A percentile compares a stretch with the other conserved stretches of the same genome.
Evolutionary conservation across 257 asterid species (phyloP).

Genomic region (Solanum habrochaites): DNA sequence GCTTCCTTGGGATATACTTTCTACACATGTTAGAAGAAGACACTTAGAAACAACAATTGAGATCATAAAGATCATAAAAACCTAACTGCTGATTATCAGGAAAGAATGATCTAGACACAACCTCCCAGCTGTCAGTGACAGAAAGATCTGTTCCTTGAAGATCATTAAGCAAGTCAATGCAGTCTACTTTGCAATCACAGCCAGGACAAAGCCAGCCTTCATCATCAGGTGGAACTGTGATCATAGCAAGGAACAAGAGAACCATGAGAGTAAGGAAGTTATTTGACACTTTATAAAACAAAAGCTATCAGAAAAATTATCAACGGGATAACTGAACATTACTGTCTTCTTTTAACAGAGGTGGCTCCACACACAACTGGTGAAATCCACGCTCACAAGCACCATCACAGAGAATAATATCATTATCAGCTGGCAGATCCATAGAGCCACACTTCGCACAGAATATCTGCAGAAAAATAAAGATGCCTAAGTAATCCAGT

Average conservation of each 20-base stretch:
- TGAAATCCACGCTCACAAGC: slow-evolving; percentile 97
- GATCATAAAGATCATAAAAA: background rate
- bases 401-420: slow-evolving; percentile 94
- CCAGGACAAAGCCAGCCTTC: slow-evolving; percentile 99
- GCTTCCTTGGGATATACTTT: slow-evolving; percentile 94
- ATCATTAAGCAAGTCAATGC: slow-evolving; percentile 74
- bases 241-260: slow-evolving; percentile 7
- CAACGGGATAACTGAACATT: slow-evolving; percentile 16
- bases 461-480: slow-evolving; percentile 65
- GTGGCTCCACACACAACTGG: slow-evolving; percentile 94
- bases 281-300: background rate
- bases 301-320: background rate
- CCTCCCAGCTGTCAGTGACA: slow-evolving; percentile 87
- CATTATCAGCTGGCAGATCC: slow-evolving; percentile 76
- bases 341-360: slow-evolving; percentile 75
- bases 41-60: slow-evolving; percentile 12
- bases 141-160: slow-evolving; percentile 48
- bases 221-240: slow-evolving; percentile 90
- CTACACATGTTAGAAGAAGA: slow-evolving; percentile 33
- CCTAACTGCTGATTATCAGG: background rate
- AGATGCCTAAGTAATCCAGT: slow-evolving; percentile 5
- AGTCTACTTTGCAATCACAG: slow-evolving; percentile 90
- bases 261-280: background rate
- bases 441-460: slow-evolving; percentile 93
- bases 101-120: slow-evolving; percentile 18